Evolutionary conservation across 2,329 filamentous ascomycete species (phyloP).

Genomic region (Calonectria hawksworthii): DNA sequence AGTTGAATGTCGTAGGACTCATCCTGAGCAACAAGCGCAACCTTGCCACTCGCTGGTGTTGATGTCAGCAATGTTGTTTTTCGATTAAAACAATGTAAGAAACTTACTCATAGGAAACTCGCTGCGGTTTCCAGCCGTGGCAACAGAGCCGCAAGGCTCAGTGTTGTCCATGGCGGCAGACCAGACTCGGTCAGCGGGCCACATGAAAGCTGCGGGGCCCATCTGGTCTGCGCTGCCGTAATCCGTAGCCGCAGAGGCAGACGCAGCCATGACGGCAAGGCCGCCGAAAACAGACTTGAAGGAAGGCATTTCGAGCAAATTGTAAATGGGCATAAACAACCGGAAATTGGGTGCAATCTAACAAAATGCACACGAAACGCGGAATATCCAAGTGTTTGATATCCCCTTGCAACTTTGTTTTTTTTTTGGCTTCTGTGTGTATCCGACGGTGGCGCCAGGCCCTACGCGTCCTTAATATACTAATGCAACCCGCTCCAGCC

Average conservation of each 20-base stretch:
- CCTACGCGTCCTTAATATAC: conserved; percentile 33
- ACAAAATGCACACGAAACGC: neutral
- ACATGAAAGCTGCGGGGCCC: conserved; percentile 72
- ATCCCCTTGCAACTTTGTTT: conserved; percentile 8
- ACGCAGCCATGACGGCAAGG: conserved; percentile 30
- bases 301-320: conserved; percentile 31
- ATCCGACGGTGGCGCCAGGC: conserved; percentile 15
- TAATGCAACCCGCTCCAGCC: conserved; percentile 2
- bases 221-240: conserved; percentile 45
- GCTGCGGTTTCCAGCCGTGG: conserved; percentile 63
- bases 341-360: conserved; percentile 17
- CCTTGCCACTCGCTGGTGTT: conserved; percentile 63
- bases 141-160: conserved; percentile 68
- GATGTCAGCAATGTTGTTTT: neutral
- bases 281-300: conserved; percentile 36
- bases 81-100: neutral
- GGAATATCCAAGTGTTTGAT: neutral
- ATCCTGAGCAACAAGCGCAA: conserved; percentile 69
- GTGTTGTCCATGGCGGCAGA: conserved; percentile 67
- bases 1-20: conserved; percentile 68
- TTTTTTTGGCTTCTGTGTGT: neutral
- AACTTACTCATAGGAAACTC: conserved; percentile 67
- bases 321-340: neutral
- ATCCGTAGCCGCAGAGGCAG: conserved; percentile 27
- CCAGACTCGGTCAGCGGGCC: conserved; percentile 72